These are phyloP conservation scores for Mucor velutinosus DNA, from an alignment of 371 early-diverging fungal genomes.

Conservation along the genomic window DNA sequence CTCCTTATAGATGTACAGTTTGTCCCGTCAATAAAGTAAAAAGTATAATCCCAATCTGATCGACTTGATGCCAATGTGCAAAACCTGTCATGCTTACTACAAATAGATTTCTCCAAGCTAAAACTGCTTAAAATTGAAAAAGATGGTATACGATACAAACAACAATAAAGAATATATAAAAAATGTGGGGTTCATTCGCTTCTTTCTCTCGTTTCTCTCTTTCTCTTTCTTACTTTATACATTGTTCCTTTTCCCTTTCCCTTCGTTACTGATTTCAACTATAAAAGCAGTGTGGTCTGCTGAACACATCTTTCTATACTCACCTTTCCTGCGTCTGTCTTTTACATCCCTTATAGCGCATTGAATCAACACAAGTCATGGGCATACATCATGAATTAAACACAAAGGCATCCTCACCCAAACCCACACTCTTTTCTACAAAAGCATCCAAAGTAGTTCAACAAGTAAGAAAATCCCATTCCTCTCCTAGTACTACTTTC, in stretches of 20 bases:
- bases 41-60: neutral
- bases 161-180: neutral
- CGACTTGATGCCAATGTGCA: neutral
- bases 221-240: no score
- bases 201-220: neutral
- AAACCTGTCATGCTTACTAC: neutral
- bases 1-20: neutral
- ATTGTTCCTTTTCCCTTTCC: slow-evolving; percentile 10
- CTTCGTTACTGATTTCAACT: slow-evolving; percentile 10
- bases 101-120: slow-evolving; percentile 1
- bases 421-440: neutral
- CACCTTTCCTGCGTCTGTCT: neutral
- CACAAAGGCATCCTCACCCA: neutral
- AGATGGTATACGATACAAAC: neutral
- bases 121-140: neutral
- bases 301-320: slow-evolving; percentile 1
- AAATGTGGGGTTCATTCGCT: slow-evolving; percentile 5
- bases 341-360: neutral
- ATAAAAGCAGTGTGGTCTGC: neutral
- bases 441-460: slow-evolving; percentile 15
- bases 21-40: neutral
- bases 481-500: slow-evolving; percentile 18
- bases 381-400: neutral
- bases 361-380: neutral
- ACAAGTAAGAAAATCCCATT: slow-evolving; percentile 15